Percentiles rank a stretch among this genome's conserved stretches.
Conservation (phyloP, 108 stramenopile genomes). For the Nitzschia inconspicua region DNA sequence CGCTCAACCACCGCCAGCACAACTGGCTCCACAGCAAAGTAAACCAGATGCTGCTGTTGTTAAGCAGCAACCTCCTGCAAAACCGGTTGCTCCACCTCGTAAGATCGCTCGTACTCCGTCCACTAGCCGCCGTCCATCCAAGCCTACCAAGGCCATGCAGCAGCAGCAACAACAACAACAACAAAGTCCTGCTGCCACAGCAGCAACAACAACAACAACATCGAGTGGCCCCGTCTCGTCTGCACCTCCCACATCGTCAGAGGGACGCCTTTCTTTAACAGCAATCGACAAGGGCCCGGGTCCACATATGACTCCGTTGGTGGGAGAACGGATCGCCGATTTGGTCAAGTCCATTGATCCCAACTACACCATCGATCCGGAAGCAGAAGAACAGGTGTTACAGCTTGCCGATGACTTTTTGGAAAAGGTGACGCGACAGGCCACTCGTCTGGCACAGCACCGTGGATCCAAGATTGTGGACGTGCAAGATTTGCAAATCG, state of each 20-base stretch:
- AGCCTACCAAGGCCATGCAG: conserved; percentile 3
- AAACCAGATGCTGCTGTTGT: not conserved
- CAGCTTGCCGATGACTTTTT: conserved; percentile 78
- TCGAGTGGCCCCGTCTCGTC: not conserved
- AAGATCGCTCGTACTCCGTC: too few relatives aligned
- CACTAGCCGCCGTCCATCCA: not conserved
- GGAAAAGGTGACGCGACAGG: conserved; percentile 63
- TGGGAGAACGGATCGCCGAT: conserved; percentile 58
- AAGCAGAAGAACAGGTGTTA: conserved; percentile 74
- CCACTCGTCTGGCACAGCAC: conserved; percentile 64
- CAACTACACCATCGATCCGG: conserved; percentile 61
- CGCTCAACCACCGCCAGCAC: not conserved
- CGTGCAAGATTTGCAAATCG: conserved; percentile 74
- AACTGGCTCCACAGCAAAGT: conserved; percentile 15
- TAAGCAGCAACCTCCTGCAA: not conserved
- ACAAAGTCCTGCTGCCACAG: not conserved
- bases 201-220: not conserved
- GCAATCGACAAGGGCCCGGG: conserved; percentile 13
- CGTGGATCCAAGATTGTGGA: conserved; percentile 67
- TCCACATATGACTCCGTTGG: conserved; percentile 56
- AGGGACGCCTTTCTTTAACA: conserved; percentile 36
- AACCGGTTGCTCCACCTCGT: not conserved
- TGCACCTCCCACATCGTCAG: conserved; percentile 36
- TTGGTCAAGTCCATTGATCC: conserved; percentile 70
- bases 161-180: not conserved